Evolutionary conservation across 2,329 filamentous ascomycete species (phyloP).

Genomic region (Aspergillus sp.): DNA sequence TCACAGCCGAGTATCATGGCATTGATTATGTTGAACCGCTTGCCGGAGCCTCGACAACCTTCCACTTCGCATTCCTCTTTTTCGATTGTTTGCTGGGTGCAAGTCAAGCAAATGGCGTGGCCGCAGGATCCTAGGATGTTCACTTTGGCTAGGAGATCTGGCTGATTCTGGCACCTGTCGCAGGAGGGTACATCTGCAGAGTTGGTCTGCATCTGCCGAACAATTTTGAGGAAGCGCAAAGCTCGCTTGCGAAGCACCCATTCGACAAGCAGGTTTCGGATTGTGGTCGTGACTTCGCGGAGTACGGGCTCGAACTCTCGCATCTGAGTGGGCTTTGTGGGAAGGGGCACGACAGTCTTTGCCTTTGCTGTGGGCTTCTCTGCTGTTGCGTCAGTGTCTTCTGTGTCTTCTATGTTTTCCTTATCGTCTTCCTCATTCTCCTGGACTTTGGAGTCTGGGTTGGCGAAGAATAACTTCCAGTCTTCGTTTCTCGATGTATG

Average conservation of each 20-base stretch:
- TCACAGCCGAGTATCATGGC: conserved; percentile 36
- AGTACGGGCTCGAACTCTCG: conserved; percentile 19
- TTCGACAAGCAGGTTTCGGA: conserved; percentile 23
- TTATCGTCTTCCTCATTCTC: background rate
- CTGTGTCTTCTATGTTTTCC: background rate
- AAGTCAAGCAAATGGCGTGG: conserved; percentile 50
- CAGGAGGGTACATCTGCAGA: conserved; percentile 24
- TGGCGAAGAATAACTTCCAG: conserved; percentile 31
- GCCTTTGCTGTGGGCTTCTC: background rate
- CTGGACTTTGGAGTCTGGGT: background rate
- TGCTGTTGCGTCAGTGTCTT: background rate
- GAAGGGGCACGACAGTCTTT: background rate
- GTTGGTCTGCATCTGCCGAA: conserved; percentile 20
- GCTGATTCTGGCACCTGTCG: conserved; percentile 31
- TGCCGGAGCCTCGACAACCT: conserved; percentile 43
- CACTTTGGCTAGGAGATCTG: conserved; percentile 29
- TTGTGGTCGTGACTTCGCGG: conserved; percentile 17
- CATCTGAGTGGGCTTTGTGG: conserved; percentile 14
- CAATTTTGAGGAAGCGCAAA: conserved; percentile 24
- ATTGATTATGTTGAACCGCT: conserved; percentile 42
- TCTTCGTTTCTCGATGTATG: conserved; percentile 21
- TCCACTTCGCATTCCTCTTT: conserved; percentile 39
- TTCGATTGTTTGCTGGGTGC: conserved; percentile 26
- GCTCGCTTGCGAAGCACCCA: conserved; percentile 22
- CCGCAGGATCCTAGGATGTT: conserved; percentile 52